Conservation (phyloP, 2,329 filamentous ascomycete genomes). For the Biscogniauxia mediterranea region DNA sequence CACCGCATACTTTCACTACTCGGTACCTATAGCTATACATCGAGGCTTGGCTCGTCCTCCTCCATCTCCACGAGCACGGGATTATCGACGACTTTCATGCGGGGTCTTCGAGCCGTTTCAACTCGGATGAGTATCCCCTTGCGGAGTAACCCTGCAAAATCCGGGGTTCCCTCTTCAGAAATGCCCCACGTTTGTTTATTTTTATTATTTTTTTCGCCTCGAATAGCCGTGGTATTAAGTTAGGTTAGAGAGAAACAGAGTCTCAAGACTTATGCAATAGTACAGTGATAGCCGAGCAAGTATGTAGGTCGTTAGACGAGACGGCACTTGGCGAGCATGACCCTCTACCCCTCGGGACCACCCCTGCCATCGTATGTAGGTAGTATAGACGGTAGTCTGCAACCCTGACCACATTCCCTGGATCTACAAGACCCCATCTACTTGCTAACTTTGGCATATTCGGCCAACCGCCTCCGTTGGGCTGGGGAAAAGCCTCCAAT, state of each 20-base stretch:
- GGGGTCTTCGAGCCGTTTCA: constrained; percentile 2
- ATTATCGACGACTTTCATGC: constrained; percentile 1
- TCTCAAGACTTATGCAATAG: background rate
- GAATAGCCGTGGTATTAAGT: background rate
- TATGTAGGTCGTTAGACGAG: background rate
- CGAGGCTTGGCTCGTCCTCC: background rate
- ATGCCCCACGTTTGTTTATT: constrained; percentile 2
- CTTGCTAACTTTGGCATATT: constrained; percentile 17
- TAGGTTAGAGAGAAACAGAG: background rate
- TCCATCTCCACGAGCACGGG: background rate
- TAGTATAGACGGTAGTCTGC: background rate
- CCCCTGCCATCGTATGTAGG: background rate
- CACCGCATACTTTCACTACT: background rate
- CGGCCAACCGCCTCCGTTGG: constrained; percentile 26
- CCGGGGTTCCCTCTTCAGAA: constrained; percentile 6
- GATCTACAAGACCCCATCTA: background rate
- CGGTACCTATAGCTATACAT: background rate
- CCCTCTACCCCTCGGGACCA: background rate
- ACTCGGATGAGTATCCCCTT: constrained; percentile 9
- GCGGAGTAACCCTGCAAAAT: constrained; percentile 26
- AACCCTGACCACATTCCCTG: background rate
- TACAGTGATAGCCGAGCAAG: background rate
- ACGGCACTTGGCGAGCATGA: background rate
- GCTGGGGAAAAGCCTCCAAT: constrained; percentile 26
- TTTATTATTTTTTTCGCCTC: background rate